phyloP scores from a whole-genome alignment of 2,329 filamentous ascomycete genomes.

The Nemania sp. region DNA sequence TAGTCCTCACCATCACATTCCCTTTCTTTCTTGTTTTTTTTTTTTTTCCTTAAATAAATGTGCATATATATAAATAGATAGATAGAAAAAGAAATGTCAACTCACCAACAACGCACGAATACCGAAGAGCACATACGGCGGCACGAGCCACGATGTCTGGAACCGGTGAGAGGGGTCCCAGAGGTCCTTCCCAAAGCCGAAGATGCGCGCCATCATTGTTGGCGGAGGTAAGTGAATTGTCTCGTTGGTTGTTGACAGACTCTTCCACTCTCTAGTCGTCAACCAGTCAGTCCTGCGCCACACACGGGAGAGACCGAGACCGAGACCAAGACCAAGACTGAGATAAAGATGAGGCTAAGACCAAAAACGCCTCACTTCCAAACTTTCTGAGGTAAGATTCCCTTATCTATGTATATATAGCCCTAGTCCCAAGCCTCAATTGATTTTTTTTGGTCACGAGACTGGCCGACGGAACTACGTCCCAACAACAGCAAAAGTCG shows the following conservation, averaged over 20 bases:
- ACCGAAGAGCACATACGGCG: constrained; percentile 71
- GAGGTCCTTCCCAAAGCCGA: constrained; percentile 44
- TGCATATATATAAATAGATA: background rate
- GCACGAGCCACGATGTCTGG: constrained; percentile 84
- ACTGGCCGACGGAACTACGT: no score
- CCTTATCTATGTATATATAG: background rate
- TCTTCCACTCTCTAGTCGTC: background rate
- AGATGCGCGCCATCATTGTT: constrained; percentile 30
- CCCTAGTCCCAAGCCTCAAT: background rate
- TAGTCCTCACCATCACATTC: no score
- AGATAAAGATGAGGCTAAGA: background rate
- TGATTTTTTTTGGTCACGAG: no score
- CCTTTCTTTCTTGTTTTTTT: background rate
- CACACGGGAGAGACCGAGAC: background rate
- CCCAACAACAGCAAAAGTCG: no score
- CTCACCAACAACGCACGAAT: constrained; percentile 67
- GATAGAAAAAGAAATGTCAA: constrained; percentile 39
- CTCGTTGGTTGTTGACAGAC: no score
- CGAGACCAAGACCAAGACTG: background rate
- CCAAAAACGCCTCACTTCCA: background rate
- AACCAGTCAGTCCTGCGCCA: background rate
- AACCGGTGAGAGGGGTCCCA: constrained; percentile 74
- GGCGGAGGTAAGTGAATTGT: background rate
- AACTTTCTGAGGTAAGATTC: background rate
- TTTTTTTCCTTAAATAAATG: no score